Percentiles rank a stretch among this genome's conserved stretches.
Conservation (phyloP, 495 filamentous ascomycete species). For the Aspergillus saccharolyticus region DNA sequence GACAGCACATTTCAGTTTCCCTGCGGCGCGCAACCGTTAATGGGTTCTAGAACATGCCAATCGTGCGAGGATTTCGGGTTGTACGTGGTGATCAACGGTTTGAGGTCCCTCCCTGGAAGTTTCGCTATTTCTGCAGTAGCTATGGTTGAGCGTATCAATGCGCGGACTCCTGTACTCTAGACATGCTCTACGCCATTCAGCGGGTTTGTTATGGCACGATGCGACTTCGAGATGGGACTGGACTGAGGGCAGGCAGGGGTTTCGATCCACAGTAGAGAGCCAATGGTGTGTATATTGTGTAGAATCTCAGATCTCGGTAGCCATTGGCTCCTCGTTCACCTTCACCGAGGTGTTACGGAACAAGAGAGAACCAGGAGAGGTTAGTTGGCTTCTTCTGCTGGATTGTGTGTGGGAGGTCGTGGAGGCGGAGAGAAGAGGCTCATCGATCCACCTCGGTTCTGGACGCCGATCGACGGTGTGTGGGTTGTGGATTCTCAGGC, state of each 20-base stretch:
- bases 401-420: not conserved
- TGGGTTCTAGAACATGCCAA: not conserved
- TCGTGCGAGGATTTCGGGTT: not conserved
- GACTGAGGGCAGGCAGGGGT: not conserved
- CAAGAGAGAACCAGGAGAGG: not conserved
- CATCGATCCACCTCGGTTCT: not conserved
- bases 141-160: no score
- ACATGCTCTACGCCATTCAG: no score
- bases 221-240: not conserved
- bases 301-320: not conserved
- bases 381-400: not conserved
- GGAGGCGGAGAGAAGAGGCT: no score
- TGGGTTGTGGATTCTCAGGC: not conserved
- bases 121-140: no score
- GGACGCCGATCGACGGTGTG: not conserved
- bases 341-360: no score
- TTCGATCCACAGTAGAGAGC: not conserved
- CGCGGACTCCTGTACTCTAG: no score
- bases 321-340: not conserved
- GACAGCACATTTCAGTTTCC: not conserved
- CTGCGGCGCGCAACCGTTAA: not conserved
- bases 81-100: not conserved
- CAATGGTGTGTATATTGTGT: not conserved
- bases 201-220: not conserved
- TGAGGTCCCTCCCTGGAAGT: not conserved